Evolutionary conservation across 202 grass and related monocot species (phyloP), one percentile per base, ranked within the genome.

Genomic region (Bolboschoenoplectus hybrid): DNA sequence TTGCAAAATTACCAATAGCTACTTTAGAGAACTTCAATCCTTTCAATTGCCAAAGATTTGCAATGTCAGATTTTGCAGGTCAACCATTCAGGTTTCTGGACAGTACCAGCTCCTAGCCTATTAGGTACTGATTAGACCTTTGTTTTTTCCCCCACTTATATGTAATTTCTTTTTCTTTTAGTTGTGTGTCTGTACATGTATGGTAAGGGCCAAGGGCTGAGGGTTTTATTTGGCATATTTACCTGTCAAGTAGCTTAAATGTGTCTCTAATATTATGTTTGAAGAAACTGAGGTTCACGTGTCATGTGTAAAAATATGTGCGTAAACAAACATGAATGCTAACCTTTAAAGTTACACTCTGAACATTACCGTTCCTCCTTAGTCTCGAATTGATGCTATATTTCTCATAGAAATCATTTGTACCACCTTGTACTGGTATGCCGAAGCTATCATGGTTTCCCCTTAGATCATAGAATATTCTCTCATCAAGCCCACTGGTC

Each of bases 401-500:
- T 70, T 92, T 94, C 51, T 86, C 52, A 71, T 96, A 96, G 60
- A 91, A 95, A 67, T 95, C 96, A 92, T 92, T 90, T 38, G 75
- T 66, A 2, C 83, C 93, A 81, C 90, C 96, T 81, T 81, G 64
- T 67, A 58, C 66, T 7, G 89, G 89, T 76, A 98, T 88, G 72
- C 96, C 93, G 75, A 95, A 98, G 39, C 88, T 94, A 82, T 98
- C 96, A 69, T 98, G 96, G 62, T 95, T 98, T 84, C 91, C 96
- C 87, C 91, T 94, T 32, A 98, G 68, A 87, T 98, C 96, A 89
- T 84, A 98, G 80, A 98, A 98, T 80, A 85, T 92, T 55, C 80
- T 90, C 83, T 86, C 85, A 39, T 91, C 81, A 84, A 98, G 93
- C 72, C 88, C 80, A 86, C 96, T 98, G 26, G 51, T 89, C 84